These are phyloP conservation scores for Talaromyces wortmannii DNA, from an alignment of 495 filamentous ascomycete genomes.

Conservation along the genomic window DNA sequence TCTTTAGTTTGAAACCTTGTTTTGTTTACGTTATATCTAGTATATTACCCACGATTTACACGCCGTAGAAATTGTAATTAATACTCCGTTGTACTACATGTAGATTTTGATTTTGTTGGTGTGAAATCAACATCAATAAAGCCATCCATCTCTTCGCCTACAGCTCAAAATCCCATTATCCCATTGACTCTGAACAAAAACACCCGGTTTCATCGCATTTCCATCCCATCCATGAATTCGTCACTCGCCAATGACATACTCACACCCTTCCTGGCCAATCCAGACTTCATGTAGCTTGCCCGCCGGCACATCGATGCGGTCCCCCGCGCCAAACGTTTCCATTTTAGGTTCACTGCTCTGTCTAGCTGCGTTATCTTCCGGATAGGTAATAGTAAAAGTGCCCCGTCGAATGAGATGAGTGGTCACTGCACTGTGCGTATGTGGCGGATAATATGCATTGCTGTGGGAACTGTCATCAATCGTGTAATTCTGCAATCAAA, in stretches of 20 bases:
- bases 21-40: too few relatives aligned
- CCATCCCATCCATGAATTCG: neutral
- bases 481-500: neutral
- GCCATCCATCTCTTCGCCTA: too few relatives aligned
- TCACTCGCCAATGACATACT: constrained; percentile 80
- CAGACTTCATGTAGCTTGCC: constrained; percentile 73
- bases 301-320: constrained; percentile 70
- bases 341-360: constrained; percentile 37
- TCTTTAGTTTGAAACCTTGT: too few relatives aligned
- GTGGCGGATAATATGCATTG: constrained; percentile 69
- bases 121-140: too few relatives aligned
- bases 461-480: constrained; percentile 19
- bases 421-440: constrained; percentile 61
- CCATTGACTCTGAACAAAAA: neutral
- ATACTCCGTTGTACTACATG: too few relatives aligned
- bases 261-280: constrained; percentile 72
- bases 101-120: too few relatives aligned
- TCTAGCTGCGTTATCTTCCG: constrained; percentile 47
- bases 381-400: constrained; percentile 66
- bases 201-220: neutral
- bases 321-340: constrained; percentile 61
- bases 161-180: neutral
- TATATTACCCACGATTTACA: too few relatives aligned
- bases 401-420: constrained; percentile 74
- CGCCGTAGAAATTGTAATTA: too few relatives aligned